Base-by-base conservation (phyloP, 139 green algal species). In the Bryopsis sp. region DNA sequence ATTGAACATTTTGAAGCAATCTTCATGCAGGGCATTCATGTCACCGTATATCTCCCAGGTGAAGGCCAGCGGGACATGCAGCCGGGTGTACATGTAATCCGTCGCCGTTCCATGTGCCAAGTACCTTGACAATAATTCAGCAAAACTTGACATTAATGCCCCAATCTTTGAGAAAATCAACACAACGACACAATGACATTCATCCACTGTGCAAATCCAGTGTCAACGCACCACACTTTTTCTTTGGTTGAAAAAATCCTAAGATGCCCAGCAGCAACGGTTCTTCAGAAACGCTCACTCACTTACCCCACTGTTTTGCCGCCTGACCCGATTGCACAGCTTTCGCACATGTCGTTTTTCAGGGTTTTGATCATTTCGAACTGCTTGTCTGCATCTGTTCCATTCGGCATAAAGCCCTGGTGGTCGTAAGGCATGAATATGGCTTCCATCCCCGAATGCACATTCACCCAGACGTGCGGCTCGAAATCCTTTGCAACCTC, bases 1-100 rank as follows among this genome's bases (percentile, higher is more conserved):
- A 80, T 99, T 99, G 81, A 99, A 99, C 87, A 96, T 96, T 24
- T 81, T 72, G 80, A 96, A 99, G 76, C 94, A 99, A 68, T 99
- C 94, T 19, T 91, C 59, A 60, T 85, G 92, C 26, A 78, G 47
- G 19, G 89, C 92, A 0, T 74, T 63, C 2, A 80, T 36, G 67
- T 97, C 93, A 1, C 93, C 93, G 48, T 94, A 98, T 39, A 98
- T 95, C 83, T 98, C 93, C 89, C 89, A 98, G 0, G 93, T 98
- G 80, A 86, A 92, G 2, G 84, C 59, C 46, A 97, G 60, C 0
- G 89, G 88, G 37, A 98, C 88, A 0, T 78, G 34, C 31, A 88
- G 66, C 39, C 65, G n/a, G 2, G 85, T 75, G 34, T 84, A 95
- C 81, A 97, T 97, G 78, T 93, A 96, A 79, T 98, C 93, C 28